Conservation (phyloP, 345 rosid species). For the Populus pruinosa region DNA sequence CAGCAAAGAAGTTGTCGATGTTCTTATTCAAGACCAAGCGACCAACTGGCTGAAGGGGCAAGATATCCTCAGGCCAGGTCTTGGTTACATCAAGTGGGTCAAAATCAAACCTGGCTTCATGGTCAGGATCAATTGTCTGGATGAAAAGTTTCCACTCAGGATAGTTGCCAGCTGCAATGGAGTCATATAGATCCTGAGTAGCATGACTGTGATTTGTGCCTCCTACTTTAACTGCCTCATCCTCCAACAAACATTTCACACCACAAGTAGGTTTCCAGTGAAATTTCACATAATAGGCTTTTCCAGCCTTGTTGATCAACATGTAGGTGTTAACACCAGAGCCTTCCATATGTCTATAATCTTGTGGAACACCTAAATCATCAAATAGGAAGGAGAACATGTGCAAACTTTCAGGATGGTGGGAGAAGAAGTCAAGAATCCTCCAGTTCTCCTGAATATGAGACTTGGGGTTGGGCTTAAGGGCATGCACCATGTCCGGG, state of each 20-base stretch:
- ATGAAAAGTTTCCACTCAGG: conserved; percentile 90
- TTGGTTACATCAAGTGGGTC: conserved; percentile 97
- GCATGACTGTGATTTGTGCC: conserved; percentile 98
- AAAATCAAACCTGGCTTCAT: conserved; percentile 74
- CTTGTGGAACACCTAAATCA: conserved; percentile 86
- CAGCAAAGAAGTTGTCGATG: conserved; percentile 90
- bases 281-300: conserved; percentile 75
- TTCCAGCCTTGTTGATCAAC: conserved; percentile 86
- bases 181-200: conserved; percentile 86
- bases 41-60: conserved; percentile 97
- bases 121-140: conserved; percentile 82
- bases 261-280: conserved; percentile 99
- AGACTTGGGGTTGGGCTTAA: conserved; percentile 96
- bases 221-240: conserved; percentile 84
- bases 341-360: conserved; percentile 97
- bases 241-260: conserved; percentile 70
- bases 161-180: conserved; percentile 85
- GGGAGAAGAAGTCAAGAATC: conserved; percentile 87
- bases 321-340: conserved; percentile 81
- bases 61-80: conserved; percentile 95
- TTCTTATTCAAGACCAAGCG: conserved; percentile 94
- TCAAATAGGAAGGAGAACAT: conserved; percentile 86
- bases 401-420: conserved; percentile 91
- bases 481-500: conserved; percentile 90
- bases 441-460: conserved; percentile 98